Percentiles rank a stretch among this genome's conserved stretches.
Evolutionary conservation across 306 rosid species (phyloP).

Genomic region (Ammopiptanthus mongolicus): DNA sequence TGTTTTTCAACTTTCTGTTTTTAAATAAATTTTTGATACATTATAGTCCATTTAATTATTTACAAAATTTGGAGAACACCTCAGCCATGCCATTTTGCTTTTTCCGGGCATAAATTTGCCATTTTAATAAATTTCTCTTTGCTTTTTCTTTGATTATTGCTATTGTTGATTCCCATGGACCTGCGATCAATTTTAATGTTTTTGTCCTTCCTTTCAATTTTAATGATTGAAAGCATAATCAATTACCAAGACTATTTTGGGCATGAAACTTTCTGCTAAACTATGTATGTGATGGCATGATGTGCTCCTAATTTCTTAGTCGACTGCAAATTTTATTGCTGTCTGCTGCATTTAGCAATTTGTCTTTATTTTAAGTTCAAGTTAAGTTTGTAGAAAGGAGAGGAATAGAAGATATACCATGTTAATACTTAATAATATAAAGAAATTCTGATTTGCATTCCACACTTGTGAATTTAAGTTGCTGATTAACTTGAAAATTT

Average conservation of each 20-base stretch:
- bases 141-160: neutral
- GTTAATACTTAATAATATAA: neutral
- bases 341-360: neutral
- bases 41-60: neutral
- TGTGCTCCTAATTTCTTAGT: neutral
- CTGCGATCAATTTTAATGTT: neutral
- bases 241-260: neutral
- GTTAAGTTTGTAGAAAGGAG: neutral
- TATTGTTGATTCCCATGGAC: neutral
- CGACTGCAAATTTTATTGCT: neutral
- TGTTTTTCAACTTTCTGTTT: neutral
- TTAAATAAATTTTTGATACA: neutral
- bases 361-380: neutral
- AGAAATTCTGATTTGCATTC: neutral
- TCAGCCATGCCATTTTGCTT: neutral
- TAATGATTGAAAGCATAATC: neutral
- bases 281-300: neutral
- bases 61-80: neutral
- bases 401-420: neutral
- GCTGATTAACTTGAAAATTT: neutral
- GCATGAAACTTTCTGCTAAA: neutral
- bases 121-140: neutral
- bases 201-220: neutral
- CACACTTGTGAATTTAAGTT: neutral
- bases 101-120: neutral